Evolutionary conservation across 2,329 filamentous ascomycete species (phyloP).

Genomic region (Orbilia brochopaga): DNA sequence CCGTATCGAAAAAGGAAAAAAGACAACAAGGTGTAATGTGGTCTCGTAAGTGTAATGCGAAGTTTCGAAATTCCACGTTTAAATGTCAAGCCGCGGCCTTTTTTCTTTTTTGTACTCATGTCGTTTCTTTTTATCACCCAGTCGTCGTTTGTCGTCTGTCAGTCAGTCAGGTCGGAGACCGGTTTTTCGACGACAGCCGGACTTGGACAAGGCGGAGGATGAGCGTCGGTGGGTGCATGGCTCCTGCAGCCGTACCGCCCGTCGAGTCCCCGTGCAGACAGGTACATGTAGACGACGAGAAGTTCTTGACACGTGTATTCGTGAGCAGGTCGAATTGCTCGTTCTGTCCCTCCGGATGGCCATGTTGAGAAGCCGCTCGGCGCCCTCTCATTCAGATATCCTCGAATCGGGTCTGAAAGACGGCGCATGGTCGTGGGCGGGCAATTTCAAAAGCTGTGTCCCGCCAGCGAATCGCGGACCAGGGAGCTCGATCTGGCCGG

Average conservation of each 20-base stretch:
- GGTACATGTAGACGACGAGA: not conserved
- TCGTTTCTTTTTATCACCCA: not conserved
- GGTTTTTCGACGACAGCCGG: not conserved
- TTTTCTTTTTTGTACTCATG: conserved; percentile 10
- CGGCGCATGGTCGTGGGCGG: not conserved
- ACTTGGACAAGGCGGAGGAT: not conserved
- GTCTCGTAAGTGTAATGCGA: too few species aligned
- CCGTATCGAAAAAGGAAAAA: conserved; percentile 34
- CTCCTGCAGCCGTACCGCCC: not conserved
- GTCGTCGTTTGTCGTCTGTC: not conserved
- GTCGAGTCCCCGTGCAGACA: not conserved
- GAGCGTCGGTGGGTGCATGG: not conserved
- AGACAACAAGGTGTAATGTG: conserved; percentile 14
- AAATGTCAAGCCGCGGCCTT: not conserved
- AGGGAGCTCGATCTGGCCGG: conserved; percentile 33
- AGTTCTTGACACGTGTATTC: not conserved
- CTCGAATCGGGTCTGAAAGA: conserved; percentile 6
- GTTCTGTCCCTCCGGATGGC: too few species aligned
- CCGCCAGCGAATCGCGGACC: conserved; percentile 36
- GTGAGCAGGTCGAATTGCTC: not conserved
- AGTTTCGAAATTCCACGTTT: conserved; percentile 3
- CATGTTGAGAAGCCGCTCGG: not conserved
- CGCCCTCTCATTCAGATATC: conserved; percentile 1
- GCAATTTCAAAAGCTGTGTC: conserved; percentile 39
- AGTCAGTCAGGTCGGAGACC: too few species aligned